Base-by-base conservation (phyloP, 805 yeast species). In the Yamadazyma paraphyllophila region DNA sequence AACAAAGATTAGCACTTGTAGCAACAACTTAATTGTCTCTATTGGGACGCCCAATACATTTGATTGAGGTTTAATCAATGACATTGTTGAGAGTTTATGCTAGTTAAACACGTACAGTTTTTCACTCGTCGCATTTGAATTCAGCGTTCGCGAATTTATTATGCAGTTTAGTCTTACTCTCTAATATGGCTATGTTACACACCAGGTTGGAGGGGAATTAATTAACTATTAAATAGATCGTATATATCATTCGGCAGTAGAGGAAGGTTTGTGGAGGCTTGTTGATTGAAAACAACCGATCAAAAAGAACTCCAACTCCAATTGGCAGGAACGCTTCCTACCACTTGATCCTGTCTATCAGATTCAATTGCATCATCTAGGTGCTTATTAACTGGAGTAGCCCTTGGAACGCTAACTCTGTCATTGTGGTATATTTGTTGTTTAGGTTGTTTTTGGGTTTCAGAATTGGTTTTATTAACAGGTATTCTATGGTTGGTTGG, bases 1-100 rank as follows among this genome's bases (percentile, higher is more conserved):
- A 40, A 85, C 66, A 60, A 91, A 82, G 51, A 89, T 88, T 43
- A 79, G 67, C 43, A 81, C 77, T 59, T 81, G 80, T 53, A 91
- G 70, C 39, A 85, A 63, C 51, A 73, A 52, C 53, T 68, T 63
- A 45, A 69, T 60, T 20, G 74, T 67, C 36, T 64, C 69, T 41
- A 71, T 55, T 42, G 60, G 55, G 50, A 68, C 44, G 16, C 71
- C 52, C 35, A 38, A 26, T 29, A 34, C 45, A n/a, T 67, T 38
- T 56, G 57, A 39, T 63, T 60, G 46, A 12, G 43, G 50, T 56
- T 61, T 53, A 55, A 51, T 55, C 13, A 29, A 29, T 57, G 62
- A 17, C 48, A 45, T 45, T 36, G 16, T 20, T 20, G 24, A 20
- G 24, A 20, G 24, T 20, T 20, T 20, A 20, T 20, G 24, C 24